Conservation (phyloP, 768 basidiomycete genomes). For the Hericium coralloides region DNA sequence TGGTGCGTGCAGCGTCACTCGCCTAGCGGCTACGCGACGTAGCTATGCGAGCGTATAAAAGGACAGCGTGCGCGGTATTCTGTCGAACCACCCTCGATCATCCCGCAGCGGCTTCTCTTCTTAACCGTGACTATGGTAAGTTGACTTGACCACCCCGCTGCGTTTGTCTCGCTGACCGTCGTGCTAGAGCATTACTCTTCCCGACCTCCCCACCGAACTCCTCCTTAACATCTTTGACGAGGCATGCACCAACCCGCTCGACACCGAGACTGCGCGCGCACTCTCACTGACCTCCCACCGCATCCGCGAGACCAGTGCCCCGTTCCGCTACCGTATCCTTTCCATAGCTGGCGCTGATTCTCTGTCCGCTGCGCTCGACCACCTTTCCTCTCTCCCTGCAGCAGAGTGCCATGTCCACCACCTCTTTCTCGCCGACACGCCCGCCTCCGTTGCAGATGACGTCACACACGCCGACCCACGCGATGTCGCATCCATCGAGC, state of each 20-base stretch:
- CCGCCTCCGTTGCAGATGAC: not conserved
- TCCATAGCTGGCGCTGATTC: not conserved
- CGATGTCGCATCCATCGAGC: not conserved
- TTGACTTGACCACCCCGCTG: no score
- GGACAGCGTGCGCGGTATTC: no score
- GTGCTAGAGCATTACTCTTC: not conserved
- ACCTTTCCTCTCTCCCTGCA: conserved; percentile 4
- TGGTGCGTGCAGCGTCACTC: no score
- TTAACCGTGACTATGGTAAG: no score
- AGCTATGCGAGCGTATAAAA: no score
- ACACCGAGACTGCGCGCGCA: conserved; percentile 4
- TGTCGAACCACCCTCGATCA: no score
- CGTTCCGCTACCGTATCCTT: conserved; percentile 7
- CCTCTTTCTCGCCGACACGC: conserved; percentile 5
- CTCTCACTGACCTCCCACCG: conserved; percentile 7
- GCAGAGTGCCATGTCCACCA: conserved; percentile 3
- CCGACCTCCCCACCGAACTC: conserved; percentile 5
- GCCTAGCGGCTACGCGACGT: no score
- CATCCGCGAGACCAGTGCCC: conserved; percentile 1
- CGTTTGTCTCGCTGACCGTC: no score
- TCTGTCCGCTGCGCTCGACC: not conserved
- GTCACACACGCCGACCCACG: not conserved
- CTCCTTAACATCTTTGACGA: conserved; percentile 5
- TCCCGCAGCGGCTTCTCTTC: no score
- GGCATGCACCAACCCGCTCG: conserved; percentile 6